Base-by-base conservation (phyloP, 805 yeast species). In the Danielia oregonensis region DNA sequence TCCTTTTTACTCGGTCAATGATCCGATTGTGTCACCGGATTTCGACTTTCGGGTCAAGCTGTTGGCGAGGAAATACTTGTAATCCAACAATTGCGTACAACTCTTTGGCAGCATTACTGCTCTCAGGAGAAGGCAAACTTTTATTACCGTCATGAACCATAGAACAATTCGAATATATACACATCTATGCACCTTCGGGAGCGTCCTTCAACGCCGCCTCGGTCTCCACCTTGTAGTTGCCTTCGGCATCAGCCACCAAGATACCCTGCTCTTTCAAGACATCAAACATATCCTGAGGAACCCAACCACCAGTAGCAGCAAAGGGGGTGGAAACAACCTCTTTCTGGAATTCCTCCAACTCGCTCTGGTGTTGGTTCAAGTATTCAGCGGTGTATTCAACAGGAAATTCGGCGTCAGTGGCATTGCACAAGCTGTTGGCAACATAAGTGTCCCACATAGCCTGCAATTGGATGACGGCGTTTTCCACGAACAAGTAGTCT, bases 281-380 rank as follows among this genome's bases (percentile, higher is more conserved):
- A 22, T 78, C 82, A 53, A 91, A 89, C 83, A 87, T 78, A 54
- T 87, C 95, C 55, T 87, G 96, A 12, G 97, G 96, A 37, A 93
- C 75, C 96, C 97, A 91, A 4, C 96, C 96, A 35, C 85, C 83
- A 16, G 96, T 84, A 30, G 91, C 91, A 19, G 86, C 82, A 60
- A 87, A 89, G 26, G 97, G 96, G 32, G 79, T 72, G 5, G 79
- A 68, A 24, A 82, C 72, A 30, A 84, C 61, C 46, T 76, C 78
- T 43, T 74, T 64, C 59, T 86, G 91, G 65, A 86, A 84, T 19
- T 69, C 73, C 39, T 75, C 79, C 48, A 86, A 68, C 17, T 72
- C 74, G 15, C 65, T 51, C 33, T 76, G 77, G 52, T 80, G 83
- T 33, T 65, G 57, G 39, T 78, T 76, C 28, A 84, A 59, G 43